Base-by-base conservation (phyloP, 2,329 filamentous ascomycete genomes). In the Tolypocladium tundrense region DNA sequence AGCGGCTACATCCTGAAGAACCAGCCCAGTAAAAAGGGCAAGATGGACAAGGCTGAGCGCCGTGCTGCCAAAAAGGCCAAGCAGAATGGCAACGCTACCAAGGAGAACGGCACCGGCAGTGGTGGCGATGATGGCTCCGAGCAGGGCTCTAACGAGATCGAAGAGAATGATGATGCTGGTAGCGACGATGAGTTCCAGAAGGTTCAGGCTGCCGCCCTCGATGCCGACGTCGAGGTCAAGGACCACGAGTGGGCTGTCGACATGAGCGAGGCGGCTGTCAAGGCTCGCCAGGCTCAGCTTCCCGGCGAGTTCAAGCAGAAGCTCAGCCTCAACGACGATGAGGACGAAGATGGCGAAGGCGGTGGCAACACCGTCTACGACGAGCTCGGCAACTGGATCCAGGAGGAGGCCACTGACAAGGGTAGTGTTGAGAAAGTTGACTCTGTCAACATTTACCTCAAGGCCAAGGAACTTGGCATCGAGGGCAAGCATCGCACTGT, bases 1-100 rank as follows among this genome's bases (percentile, higher is more conserved):
- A 95, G 90, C 75, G 90, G 90, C 62, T 99, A 96, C 81, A 97
- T 99, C 72, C 78, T 97, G 72, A 97, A 97, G 84, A 95, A 94
- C 72, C 87, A 91, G 74, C 88, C 90, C 67, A 60, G 54, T 60
- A 86, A 85, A 77, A 96, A 96, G 80, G 91, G 91, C 75, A 97
- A 97, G 84, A 96, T 96, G 78, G 91, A 97, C 81, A 97, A 96
- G 82, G 88, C 91, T 58, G 90, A 86, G 72, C 83, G 89, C 75
- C 95, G 94, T 80, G 94, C 94, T 73, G 88, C 90, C 69, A 91
- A 91, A 72, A 91, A 88, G 75, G 91, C 92, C 66, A 93, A 91
- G 79, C 88, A 91, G 75, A 84, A 85, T 63, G 82, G 79, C 60
- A 83, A 86, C 60, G 79, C 71, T 61, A 75, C 72, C 63, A 75